Conservation (phyloP, 305 asterid species). For the Fraxinus paxiana region DNA sequence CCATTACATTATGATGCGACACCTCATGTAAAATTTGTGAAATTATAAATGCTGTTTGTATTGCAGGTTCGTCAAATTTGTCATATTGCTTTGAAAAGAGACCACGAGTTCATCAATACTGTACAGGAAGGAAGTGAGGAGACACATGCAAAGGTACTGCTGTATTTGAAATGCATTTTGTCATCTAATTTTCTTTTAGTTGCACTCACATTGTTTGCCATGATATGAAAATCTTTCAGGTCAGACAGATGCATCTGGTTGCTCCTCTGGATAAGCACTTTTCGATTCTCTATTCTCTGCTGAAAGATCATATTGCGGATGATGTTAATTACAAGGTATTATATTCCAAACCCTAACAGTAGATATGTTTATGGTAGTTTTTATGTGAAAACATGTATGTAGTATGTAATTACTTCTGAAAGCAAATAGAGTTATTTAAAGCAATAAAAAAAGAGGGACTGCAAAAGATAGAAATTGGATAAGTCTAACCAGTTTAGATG, state of each 20-base stretch:
- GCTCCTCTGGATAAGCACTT: constrained; percentile 81
- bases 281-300: constrained; percentile 58
- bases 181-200: constrained; percentile 1
- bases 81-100: constrained; percentile 86
- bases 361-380: background rate
- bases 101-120: constrained; percentile 82
- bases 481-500: background rate
- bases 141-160: constrained; percentile 75
- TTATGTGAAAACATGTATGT: background rate
- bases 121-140: constrained; percentile 91
- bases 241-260: constrained; percentile 70
- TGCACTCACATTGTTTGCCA: background rate
- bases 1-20: background rate
- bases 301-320: constrained; percentile 78
- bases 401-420: background rate
- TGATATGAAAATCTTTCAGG: constrained; percentile 46
- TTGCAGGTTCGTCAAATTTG: constrained; percentile 88
- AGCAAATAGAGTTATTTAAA: background rate
- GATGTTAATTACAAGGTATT: constrained; percentile 85
- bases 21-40: constrained; percentile 9
- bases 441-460: background rate
- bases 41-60: constrained; percentile 9
- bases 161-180: constrained; percentile 8
- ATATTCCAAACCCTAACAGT: background rate
- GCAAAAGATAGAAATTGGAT: background rate